Evolutionary conservation across 108 stramenopile species (phyloP), one percentile per base, ranked within the genome.

Genomic region (Skeletonema menzelii): DNA sequence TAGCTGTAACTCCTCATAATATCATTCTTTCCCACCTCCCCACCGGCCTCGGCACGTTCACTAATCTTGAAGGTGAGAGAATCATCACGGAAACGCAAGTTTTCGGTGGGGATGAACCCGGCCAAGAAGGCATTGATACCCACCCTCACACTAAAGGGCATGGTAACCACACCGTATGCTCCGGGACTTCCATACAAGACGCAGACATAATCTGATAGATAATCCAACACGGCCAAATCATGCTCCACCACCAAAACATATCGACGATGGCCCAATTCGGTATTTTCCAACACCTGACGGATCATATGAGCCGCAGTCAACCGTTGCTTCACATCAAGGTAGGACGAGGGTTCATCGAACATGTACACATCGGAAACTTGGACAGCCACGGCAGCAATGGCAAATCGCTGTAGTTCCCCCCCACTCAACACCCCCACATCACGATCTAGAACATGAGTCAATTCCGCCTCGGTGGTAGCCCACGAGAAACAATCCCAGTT

Each of bases 71-170:
- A 99, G 40, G 91, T 87, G 26, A 99, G 89, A 11, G 96, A 89
- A 75, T 95, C 95, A 65, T 98, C 96, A 62, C 99, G 88, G 89
- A 99, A 99, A 20, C 99, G 82, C 63, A 99, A 73, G 79, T 99
- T 99, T 88, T 99, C 99, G 22, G 99, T 98, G 56, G 96, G 97
- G 60, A 99, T 89, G 82, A 96, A 99, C 24, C 99, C 98, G 3
- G 98, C 97, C 68, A 99, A 84, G 85, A 99, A 99, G 49, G 97
- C 91, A 84, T 99, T 99, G 88, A 99, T 99, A 65, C 98, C 99
- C 44, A 95, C 95, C 15, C 97, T 89, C 13, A 99, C 99, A 59
- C 95, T 89, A 78, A 97, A 97, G 17, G 98, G 99, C 99, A 98
- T 99, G 63, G 99, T 99, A 15, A 99, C 99, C 28, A 99, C 99